These are phyloP conservation scores for Penicillium nordicum DNA, from an alignment of 2,329 filamentous ascomycete species.

Conservation along the genomic window DNA sequence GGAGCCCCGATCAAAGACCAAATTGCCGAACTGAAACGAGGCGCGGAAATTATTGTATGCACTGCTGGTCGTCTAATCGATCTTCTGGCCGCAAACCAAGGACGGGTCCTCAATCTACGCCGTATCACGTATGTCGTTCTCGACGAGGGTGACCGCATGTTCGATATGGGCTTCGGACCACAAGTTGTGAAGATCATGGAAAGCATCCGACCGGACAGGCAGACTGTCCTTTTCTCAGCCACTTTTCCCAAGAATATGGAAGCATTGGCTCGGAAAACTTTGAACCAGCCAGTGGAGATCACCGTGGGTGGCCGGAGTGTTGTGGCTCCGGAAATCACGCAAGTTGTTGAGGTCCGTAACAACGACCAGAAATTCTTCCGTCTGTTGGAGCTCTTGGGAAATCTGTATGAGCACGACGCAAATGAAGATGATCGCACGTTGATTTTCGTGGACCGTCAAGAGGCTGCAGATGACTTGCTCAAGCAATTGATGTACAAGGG, in stretches of 20 bases:
- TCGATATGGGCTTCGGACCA: conserved; percentile 98
- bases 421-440: conserved; percentile 88
- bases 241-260: conserved; percentile 95
- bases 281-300: conserved; percentile 84
- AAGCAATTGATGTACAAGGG: conserved; percentile 77
- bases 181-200: conserved; percentile 96
- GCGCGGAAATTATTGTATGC: conserved; percentile 90
- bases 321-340: conserved; percentile 71
- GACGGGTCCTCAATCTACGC: conserved; percentile 86
- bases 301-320: conserved; percentile 80
- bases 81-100: conserved; percentile 85
- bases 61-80: conserved; percentile 96
- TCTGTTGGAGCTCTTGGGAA: conserved; percentile 79
- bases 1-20: conserved; percentile 96
- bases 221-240: conserved; percentile 93
- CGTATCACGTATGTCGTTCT: conserved; percentile 92
- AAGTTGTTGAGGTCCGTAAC: conserved; percentile 82
- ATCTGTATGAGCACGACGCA: conserved; percentile 66
- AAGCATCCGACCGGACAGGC: conserved; percentile 85
- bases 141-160: conserved; percentile 98
- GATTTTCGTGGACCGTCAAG: conserved; percentile 89
- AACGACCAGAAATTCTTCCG: conserved; percentile 81
- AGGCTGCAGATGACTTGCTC: conserved; percentile 77
- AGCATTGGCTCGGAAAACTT: conserved; percentile 79
- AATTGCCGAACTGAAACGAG: conserved; percentile 92